Conservation (phyloP, 805 yeast genomes). For the Sungouiella thailandica region DNA sequence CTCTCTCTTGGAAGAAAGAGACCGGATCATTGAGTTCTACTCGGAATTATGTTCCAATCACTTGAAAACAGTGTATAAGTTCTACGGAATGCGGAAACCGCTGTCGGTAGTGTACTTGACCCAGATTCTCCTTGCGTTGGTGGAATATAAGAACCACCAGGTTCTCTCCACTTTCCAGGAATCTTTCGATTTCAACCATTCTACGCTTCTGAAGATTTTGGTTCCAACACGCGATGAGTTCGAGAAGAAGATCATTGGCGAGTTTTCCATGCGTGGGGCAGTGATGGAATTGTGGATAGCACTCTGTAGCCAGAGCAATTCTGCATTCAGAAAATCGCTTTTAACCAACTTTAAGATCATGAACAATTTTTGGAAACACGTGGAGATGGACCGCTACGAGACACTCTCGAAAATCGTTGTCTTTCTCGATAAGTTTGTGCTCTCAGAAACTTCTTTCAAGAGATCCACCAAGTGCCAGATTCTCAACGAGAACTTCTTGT, state of each 20-base stretch:
- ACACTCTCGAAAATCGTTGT: conserved; percentile 29
- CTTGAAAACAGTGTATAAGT: conserved; percentile 62
- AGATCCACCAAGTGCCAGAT: conserved; percentile 69
- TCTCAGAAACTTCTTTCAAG: conserved; percentile 57
- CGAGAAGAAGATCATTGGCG: conserved; percentile 27
- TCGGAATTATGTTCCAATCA: conserved; percentile 51
- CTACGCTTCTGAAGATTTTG: conserved; percentile 53
- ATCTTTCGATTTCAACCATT: conserved; percentile 61
- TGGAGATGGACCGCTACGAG: conserved; percentile 31
- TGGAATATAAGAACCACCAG: conserved; percentile 44
- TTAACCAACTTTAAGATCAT: conserved; percentile 52
- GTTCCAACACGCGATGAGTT: conserved; percentile 45
- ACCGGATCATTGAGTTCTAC: conserved; percentile 33
- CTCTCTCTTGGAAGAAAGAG: conserved; percentile 16
- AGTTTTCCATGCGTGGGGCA: conserved; percentile 48
- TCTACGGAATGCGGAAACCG: conserved; percentile 54
- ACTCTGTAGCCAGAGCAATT: conserved; percentile 40
- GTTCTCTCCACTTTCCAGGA: conserved; percentile 55
- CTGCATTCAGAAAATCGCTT: conserved; percentile 62
- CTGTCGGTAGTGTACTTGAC: conserved; percentile 58
- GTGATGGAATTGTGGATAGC: conserved; percentile 60
- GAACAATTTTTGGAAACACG: conserved; percentile 62
- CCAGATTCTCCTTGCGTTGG: conserved; percentile 49
- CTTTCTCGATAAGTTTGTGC: conserved; percentile 45
- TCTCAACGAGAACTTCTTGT: conserved; percentile 71